These are phyloP conservation scores for Esteya vermicola DNA, from an alignment of 2,329 filamentous ascomycete species.

Conservation along the genomic window DNA sequence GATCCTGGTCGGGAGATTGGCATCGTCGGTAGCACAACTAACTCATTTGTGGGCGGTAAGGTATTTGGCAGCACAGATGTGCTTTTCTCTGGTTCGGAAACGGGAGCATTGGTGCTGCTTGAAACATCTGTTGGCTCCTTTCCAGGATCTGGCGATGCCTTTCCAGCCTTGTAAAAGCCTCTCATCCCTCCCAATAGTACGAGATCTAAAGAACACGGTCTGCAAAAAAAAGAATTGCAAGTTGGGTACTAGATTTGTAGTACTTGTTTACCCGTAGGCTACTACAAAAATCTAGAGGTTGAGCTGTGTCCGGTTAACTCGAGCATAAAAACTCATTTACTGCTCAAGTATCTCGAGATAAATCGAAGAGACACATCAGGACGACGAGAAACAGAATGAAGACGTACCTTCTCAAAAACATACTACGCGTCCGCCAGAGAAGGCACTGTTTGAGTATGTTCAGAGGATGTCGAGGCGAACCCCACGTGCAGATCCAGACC, in stretches of 20 bases:
- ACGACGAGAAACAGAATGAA: too few relatives aligned
- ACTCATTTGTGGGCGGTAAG: neutral
- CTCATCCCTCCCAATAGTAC: too few relatives aligned
- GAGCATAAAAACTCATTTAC: too few relatives aligned
- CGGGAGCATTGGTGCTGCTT: constrained; percentile 9
- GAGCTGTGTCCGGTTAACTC: too few relatives aligned
- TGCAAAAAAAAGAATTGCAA: neutral
- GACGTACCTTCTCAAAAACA: too few relatives aligned
- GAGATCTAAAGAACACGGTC: neutral
- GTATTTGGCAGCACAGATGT: neutral
- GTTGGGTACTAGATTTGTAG: too few relatives aligned
- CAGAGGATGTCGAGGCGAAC: too few relatives aligned
- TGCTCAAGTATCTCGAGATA: too few relatives aligned
- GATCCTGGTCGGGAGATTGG: constrained; percentile 33
- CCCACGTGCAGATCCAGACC: too few relatives aligned
- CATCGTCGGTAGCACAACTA: constrained; percentile 10
- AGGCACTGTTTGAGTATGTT: too few relatives aligned
- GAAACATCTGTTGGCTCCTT: neutral
- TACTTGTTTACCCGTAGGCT: too few relatives aligned
- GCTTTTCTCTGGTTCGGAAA: neutral
- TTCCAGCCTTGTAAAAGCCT: constrained; percentile 3
- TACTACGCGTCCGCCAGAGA: neutral
- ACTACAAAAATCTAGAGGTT: neutral
- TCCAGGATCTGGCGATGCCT: neutral
- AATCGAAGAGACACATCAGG: too few relatives aligned